Conservation (phyloP, 371 early-diverging fungal species). For the Mucor saturninus region DNA sequence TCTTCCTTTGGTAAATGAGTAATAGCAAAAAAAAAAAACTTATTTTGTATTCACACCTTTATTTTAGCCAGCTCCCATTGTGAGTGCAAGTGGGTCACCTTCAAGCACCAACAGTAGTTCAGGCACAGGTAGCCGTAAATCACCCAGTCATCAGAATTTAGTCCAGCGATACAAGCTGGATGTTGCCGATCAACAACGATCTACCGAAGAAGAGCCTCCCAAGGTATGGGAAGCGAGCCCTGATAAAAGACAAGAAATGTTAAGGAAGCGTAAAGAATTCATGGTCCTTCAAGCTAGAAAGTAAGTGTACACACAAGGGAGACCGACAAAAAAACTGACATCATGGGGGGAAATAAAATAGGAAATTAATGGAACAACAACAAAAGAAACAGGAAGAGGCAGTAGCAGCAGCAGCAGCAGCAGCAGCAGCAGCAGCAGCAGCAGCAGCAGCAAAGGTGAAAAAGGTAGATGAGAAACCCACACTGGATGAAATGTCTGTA, state of each 20-base stretch:
- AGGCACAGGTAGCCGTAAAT: slow-evolving; percentile 15
- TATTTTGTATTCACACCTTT: background rate
- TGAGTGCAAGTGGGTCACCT: slow-evolving; percentile 24
- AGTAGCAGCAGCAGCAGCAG: background rate
- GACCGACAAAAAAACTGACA: background rate
- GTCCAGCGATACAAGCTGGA: slow-evolving; percentile 61
- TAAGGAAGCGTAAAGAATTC: slow-evolving; percentile 82
- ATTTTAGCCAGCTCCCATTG: slow-evolving; percentile 33
- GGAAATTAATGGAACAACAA: slow-evolving; percentile 47
- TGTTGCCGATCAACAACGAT: slow-evolving; percentile 31
- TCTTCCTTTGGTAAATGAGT: slow-evolving; percentile 65
- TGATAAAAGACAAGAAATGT: slow-evolving; percentile 74
- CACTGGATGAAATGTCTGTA: slow-evolving; percentile 39
- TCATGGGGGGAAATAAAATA: slow-evolving; percentile 7
- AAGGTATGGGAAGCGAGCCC: slow-evolving; percentile 82
- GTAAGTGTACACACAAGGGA: slow-evolving; percentile 36
- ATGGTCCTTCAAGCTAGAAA: slow-evolving; percentile 89
- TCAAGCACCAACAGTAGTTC: background rate
- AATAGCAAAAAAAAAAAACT: background rate
- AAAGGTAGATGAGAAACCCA: background rate
- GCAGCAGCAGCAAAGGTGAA: background rate
- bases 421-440: background rate
- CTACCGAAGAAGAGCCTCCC: slow-evolving; percentile 58
- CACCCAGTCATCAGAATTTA: slow-evolving; percentile 48
- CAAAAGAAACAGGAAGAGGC: slow-evolving; percentile 19